Evolutionary conservation across 2,329 filamentous ascomycete genomes (phyloP), one percentile per base, ranked within the genome.

Genomic region (Lasiodiplodia citricola): DNA sequence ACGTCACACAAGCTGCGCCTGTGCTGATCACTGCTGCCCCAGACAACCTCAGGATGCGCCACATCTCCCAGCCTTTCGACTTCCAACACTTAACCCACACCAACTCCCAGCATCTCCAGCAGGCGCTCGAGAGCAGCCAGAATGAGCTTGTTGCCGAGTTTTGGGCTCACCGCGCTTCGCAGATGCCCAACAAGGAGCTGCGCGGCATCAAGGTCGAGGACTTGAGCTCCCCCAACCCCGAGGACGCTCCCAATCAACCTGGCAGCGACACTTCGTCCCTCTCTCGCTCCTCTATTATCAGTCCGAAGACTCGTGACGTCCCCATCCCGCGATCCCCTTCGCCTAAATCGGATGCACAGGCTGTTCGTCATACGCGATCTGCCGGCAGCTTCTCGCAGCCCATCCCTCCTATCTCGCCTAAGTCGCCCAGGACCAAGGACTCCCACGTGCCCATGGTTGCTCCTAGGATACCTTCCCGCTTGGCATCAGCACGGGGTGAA

Each of bases 51-150:
- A 55, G 67, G 41, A 79, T 76, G 65, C 71, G 74, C 60, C 75
- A 74, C 68, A 90, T 90, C 65, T 90, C 88, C 0, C 84, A 84
- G 68, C 88, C 88, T 1, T 90, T 88, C 76, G 86, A 88, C 72
- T 90, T 90, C 74, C 87, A 90, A 70, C 88, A 90, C 73, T 77
- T 90, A 65, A 87, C 87, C 44, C 87, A 90, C 74, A 87, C 87
- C 35, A 84, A 84, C 68, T 83, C 85, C 28, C 77, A 84, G 28
- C 85, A 89, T 68, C 83, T 88, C 68, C 82, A 85, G 38, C 80
- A 80, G 4, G 77, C 89, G 23, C 83, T 87, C 50, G 83, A 82
- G 41, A 80, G 84, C 14, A 82, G 84, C 66, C 82, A 85, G 67
- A 80, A 83, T 68, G 83, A 87, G 37, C 78, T 88, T 23, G 83